Evolutionary conservation across 1,284 basidiomycete genomes (phyloP).

Genomic region (Ustilago curta): DNA sequence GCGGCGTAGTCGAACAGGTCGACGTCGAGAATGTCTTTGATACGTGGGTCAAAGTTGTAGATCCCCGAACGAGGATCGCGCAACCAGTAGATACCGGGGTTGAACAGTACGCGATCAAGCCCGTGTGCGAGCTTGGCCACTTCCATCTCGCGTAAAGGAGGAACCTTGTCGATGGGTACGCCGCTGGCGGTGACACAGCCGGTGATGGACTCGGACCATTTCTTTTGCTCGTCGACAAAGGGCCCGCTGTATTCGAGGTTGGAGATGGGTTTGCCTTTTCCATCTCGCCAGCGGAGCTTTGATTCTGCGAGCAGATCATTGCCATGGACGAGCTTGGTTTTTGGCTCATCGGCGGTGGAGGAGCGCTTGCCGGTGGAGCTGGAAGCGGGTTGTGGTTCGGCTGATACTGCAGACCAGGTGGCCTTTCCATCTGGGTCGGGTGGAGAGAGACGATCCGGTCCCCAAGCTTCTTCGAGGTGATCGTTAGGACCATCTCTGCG

Average conservation of each 20-base stretch:
- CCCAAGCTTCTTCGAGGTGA: slow-evolving; percentile 25
- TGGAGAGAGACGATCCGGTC: slow-evolving; percentile 41
- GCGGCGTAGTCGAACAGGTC: slow-evolving; percentile 91
- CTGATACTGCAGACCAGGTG: slow-evolving; percentile 18
- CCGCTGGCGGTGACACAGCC: slow-evolving; percentile 26
- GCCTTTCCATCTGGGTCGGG: neutral
- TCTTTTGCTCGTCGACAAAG: slow-evolving; percentile 24
- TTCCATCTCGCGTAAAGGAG: slow-evolving; percentile 65
- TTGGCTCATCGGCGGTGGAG: slow-evolving; percentile 10
- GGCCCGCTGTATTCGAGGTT: slow-evolving; percentile 25
- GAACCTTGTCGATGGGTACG: slow-evolving; percentile 44
- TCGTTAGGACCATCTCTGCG: neutral
- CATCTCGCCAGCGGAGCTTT: slow-evolving; percentile 30
- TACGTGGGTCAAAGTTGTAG: slow-evolving; percentile 83
- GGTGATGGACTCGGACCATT: slow-evolving; percentile 35
- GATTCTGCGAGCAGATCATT: slow-evolving; percentile 28
- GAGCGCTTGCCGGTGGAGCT: slow-evolving; percentile 21
- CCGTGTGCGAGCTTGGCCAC: slow-evolving; percentile 81
- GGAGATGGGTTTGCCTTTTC: slow-evolving; percentile 20
- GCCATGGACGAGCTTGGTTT: slow-evolving; percentile 27
- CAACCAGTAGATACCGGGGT: slow-evolving; percentile 89
- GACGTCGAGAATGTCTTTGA: slow-evolving; percentile 81
- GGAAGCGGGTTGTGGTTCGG: neutral
- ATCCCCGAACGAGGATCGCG: slow-evolving; percentile 86
- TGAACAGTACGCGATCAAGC: slow-evolving; percentile 75